Evolutionary conservation across 768 basidiomycete species (phyloP).

Genomic region (Macrolepiota dolichaula): DNA sequence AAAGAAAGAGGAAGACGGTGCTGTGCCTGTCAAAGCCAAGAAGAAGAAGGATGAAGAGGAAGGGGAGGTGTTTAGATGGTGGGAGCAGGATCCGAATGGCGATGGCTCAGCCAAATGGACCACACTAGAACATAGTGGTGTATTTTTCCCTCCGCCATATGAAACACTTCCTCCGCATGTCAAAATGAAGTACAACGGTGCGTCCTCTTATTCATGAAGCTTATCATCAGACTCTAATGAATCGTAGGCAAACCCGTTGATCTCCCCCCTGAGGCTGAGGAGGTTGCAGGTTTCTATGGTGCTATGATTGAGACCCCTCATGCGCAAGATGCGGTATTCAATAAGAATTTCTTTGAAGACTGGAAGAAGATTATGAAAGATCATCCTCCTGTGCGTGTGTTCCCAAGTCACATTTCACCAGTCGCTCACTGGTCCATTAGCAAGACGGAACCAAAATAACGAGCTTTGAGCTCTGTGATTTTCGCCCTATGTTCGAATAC

Average conservation of each 20-base stretch:
- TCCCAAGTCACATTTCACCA: not conserved
- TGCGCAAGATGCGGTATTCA: conserved; percentile 82
- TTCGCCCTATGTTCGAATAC: conserved; percentile 90
- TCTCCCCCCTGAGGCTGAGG: conserved; percentile 85
- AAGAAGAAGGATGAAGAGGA: conserved; percentile 63
- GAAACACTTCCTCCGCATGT: conserved; percentile 76
- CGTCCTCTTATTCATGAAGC: conserved; percentile 18
- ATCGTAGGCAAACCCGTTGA: conserved; percentile 68
- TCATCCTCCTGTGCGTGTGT: conserved; percentile 77
- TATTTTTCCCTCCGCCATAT: conserved; percentile 95
- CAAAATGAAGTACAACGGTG: conserved; percentile 96
- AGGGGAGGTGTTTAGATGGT: conserved; percentile 80
- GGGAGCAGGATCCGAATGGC: conserved; percentile 71
- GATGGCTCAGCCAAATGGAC: conserved; percentile 88
- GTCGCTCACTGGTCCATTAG: conserved; percentile 30
- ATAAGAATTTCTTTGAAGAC: conserved; percentile 94
- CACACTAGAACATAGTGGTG: conserved; percentile 92
- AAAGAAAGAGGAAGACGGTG: conserved; percentile 42
- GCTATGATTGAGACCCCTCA: conserved; percentile 93
- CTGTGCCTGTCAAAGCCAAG: conserved; percentile 23
- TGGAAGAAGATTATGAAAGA: conserved; percentile 76
- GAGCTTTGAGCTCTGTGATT: conserved; percentile 82
- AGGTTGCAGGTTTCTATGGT: conserved; percentile 95
- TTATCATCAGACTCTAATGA: conserved; percentile 3
- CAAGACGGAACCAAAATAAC: conserved; percentile 72